Evolutionary conservation across 192 early-diverging fungal genomes (phyloP), one percentile per base, ranked within the genome.

Genomic region (Backusella morwellensis): DNA sequence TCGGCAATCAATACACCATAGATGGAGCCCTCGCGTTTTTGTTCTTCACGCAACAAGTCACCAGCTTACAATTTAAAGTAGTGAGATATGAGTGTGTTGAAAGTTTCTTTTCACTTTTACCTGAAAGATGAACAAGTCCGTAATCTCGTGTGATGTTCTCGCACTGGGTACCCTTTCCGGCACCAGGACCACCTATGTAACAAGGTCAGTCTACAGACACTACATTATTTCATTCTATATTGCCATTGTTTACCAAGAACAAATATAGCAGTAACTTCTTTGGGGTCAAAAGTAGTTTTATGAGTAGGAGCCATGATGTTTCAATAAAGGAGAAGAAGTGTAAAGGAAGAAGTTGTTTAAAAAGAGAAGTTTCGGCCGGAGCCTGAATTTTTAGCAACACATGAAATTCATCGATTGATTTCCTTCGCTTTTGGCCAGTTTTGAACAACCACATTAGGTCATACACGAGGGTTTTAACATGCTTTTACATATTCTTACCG

Each of bases 141-240:
- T 89, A 97, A 77, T 98, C 97, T 9, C 89, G 74, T 14, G 94
- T 95, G 66, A 99, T 84, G 68, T 93, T 93, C 6, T 86, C 87
- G 78, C 96, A 97, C 83, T 98, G 96, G 19, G 97, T 99, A 50
- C 97, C 97, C 82, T 99, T 99, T 70, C 97, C 97, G 15, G 92
- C 90, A 66, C 93, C 94, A 23, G 94, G 94, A 19, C 93, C 94
- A 66, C 88, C 88, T 89, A 72, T 32, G 29, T 29, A 26, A 23
- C 21, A 38, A 35, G 17, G 15, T 34, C 21, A 63, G 56, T 12
- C 8, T 42, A 21, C 15, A 17, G 23, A 38, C 76, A 19, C 42
- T 78, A 19, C 2, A 73, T 69, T 2, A 54, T 4, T 15, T 8
- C 54, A 21, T 56, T 26, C 1, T 29, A 63, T 15, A 12, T 0